Conservation (phyloP, 2,329 filamentous ascomycete species). For the Clarireedia sp. region DNA sequence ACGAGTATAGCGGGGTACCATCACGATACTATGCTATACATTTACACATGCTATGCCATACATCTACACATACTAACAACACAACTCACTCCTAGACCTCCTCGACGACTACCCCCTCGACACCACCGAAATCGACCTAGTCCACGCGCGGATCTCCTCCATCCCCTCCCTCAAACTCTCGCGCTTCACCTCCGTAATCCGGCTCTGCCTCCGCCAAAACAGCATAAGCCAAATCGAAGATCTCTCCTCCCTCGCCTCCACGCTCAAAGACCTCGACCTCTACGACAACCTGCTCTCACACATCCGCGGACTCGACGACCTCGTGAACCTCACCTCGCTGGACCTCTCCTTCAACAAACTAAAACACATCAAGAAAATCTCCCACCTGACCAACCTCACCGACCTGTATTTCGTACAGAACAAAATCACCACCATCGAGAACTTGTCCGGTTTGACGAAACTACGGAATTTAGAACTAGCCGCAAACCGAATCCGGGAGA, state of each 20-base stretch:
- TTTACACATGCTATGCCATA: neutral
- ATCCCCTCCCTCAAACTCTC: constrained; percentile 73
- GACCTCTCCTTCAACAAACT: constrained; percentile 99
- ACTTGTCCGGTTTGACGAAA: constrained; percentile 64
- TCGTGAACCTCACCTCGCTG: constrained; percentile 67
- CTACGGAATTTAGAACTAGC: constrained; percentile 83
- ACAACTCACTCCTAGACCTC: constrained; percentile 35
- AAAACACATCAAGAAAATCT: constrained; percentile 90
- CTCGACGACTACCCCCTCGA: constrained; percentile 53
- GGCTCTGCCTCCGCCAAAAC: constrained; percentile 89
- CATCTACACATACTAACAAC: constrained; percentile 4
- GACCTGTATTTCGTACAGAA: constrained; percentile 94
- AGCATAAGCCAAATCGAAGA: constrained; percentile 74
- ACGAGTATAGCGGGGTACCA: constrained; percentile 4
- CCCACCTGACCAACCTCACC: constrained; percentile 66
- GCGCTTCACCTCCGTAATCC: constrained; percentile 67
- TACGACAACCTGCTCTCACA: constrained; percentile 95
- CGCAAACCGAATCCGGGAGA: constrained; percentile 83
- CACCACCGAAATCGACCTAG: constrained; percentile 74
- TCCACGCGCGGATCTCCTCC: constrained; percentile 77
- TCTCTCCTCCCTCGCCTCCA: constrained; percentile 55
- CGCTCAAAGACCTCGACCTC: constrained; percentile 77
- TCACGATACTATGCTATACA: no score
- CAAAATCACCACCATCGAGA: constrained; percentile 83
- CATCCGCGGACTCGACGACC: constrained; percentile 71